Base-by-base conservation (phyloP, 495 filamentous ascomycete species). In the Jackrogersella minutella region DNA sequence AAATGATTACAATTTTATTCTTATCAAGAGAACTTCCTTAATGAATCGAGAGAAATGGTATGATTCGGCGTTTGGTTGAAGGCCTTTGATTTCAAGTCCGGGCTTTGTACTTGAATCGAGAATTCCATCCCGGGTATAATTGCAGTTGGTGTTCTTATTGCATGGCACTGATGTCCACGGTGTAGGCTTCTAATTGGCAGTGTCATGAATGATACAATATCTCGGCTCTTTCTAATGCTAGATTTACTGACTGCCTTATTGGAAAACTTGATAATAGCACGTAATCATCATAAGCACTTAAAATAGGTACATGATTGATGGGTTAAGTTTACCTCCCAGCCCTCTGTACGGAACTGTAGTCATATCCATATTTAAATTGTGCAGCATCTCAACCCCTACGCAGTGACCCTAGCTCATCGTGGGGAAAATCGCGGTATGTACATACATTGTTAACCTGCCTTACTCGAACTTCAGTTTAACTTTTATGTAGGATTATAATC, bases 241-340 rank as follows among this genome's bases (percentile, higher is more conserved):
- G 41, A 46, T 46, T n/a, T 21, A 11, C 21, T 46, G 11, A 46
- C 24, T 21, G 2, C 11, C 3, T 3, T 46, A 10, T 16, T n/a
- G n/a, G n/a, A n/a, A 9, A 19, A 41, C 11, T 39, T 39, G 13
- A 39, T 19, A 10, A 19, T 8, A 13, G 14, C 34, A 44, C 41
- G 33, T 22, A 22, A 24, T 51, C 30, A 33, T 37, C 19, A 31
- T 66, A 60, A 60, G 63, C 55, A 66, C 56, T 41, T 55, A 66
- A 66, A 50, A 33, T 17, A n/a, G n/a, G 21, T 30, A 58, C 17
- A 40, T 44, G 44, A 6, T 30, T 16, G 17, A 14, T 24, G n/a
- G 40, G 51, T 31, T 7, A 26, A 26, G 10, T 16, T 9, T 21
- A 36, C 17, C n/a, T n/a, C n/a, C n/a, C n/a, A n/a, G n/a, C n/a